Evolutionary conservation across 352 stramenopile species (phyloP), one percentile per base, ranked within the genome.

Genomic region (Phytophthora macrochlamydospora): DNA sequence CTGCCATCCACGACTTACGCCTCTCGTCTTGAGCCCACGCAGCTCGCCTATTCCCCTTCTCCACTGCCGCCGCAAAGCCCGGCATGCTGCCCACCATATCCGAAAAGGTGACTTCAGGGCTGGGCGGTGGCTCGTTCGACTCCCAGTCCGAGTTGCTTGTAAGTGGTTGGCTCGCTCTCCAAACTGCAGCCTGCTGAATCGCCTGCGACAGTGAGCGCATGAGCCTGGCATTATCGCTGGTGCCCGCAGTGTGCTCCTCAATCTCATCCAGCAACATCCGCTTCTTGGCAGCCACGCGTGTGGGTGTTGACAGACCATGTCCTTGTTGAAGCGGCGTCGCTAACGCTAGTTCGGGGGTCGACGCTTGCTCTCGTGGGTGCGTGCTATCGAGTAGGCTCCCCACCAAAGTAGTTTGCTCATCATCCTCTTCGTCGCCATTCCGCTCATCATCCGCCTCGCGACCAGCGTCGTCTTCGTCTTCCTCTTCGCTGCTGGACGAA

Each of bases 371-470:
- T 30, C 82, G 78, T 12, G 76, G 59, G 35, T 83, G 89, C 18
- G 87, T 90, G 31, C 85, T 94, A 24, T 24, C 18, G 32, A 93
- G 76, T 9, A 95, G 50, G 69, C 85, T 94, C 1, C 87, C 87
- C 7, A 95, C 84, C 5, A 94, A 56, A 0, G 85, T 95, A 1
- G 87, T 94, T 44, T 92, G 76, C 45, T 93, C 87, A 48, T 93
- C 84, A 38, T 91, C 83, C 14, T 90, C 81, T 44, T 91, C 84
- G 29, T 80, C 73, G 13, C 40, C 75, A 51, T 82, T 83, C 12
- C 71, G 43, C 44, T 91, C 83, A 48, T 86, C 62, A 37, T 73
- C 73, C 52, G 78, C 71, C 43, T 76, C 64, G 12, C 67, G 75
- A 13, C 83, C 81, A 4, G 75, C 69, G 43, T 90, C 81, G 61